Evolutionary conservation across 2,329 filamentous ascomycete species (phyloP), one percentile per base, ranked within the genome.

Genomic region (Aspergillus aculeatus): DNA sequence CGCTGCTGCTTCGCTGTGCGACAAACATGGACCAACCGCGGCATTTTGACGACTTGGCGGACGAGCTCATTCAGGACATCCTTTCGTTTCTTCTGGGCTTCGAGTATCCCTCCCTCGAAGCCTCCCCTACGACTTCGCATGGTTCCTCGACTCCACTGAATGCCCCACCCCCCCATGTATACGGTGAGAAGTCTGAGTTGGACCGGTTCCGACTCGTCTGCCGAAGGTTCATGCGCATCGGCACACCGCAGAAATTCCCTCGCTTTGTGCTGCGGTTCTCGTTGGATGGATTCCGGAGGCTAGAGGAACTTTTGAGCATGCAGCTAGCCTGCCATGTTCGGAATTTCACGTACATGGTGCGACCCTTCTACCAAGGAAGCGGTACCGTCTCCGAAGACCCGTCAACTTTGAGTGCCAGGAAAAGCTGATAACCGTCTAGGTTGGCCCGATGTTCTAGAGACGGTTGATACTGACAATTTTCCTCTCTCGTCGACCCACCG

Each of bases 181-280:
- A 66, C 38, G 73, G 71, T 16, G 74, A 76, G 60, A 56, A 57
- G 21, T 70, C 71, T 19, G 75, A 78, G 56, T 63, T 78, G 52
- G 75, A 76, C 61, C 70, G 71, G 23, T 78, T 77, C 64, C 68
- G 76, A 60, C 73, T 78, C 26, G 73, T 77, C 32, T 78, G 75
- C 65, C 72, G 67, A 60, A 67, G 75, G 32, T 78, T 78, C 65
- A 72, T 72, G 69, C 74, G 73, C 32, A 74, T 78, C 48, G 72
- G 72, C 26, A 76, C 75, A 3, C 76, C 76, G 12, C 72, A 70
- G 56, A 76, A 73, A 59, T 78, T 78, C 56, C 63, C 68, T 32
- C 69, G 71, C 38, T 75, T 78, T 49, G 70, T 68, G 31, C 62
- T 76, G n/a, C 70, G 73, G 21, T 77, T 75, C 35, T 76, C 73